Conservation (phyloP, 75 land plant species). For the Selaginella moellendorffii region DNA sequence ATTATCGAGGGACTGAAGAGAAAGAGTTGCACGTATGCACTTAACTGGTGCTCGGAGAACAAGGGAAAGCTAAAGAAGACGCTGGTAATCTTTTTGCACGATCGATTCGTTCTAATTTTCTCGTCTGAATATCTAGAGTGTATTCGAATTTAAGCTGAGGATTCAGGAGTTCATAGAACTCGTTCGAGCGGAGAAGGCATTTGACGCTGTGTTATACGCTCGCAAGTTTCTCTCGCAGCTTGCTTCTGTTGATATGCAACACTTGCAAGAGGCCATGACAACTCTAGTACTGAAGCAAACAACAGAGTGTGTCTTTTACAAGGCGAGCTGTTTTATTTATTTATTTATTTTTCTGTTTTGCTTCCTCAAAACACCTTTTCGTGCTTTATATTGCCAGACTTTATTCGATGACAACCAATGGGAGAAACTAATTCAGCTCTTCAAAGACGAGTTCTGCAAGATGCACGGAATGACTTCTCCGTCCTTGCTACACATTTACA, state of each 20-base stretch:
- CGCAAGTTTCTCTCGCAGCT: background rate
- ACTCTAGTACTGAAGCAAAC: background rate
- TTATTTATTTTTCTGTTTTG: too few relatives aligned
- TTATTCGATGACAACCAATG: background rate
- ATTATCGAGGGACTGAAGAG: background rate
- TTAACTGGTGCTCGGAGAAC: background rate
- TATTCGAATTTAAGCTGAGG: background rate
- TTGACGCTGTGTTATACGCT: background rate
- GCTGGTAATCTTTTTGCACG: background rate
- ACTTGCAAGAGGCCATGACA: background rate
- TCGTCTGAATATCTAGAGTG: background rate
- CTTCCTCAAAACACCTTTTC: too few relatives aligned
- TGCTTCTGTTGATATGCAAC: background rate
- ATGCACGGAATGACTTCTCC: background rate
- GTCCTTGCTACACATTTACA: background rate
- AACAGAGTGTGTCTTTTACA: background rate
- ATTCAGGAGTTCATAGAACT: background rate
- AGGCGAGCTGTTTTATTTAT: too few relatives aligned
- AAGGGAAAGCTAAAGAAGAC: background rate
- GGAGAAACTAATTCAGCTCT: background rate
- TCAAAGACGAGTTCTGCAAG: background rate
- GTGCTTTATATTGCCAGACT: background rate
- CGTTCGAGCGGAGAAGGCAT: background rate
- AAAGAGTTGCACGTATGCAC: background rate
- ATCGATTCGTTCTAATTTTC: background rate